A percentile compares a stretch with the other conserved stretches of the same genome.
Conservation (phyloP, 116 monocot genomes). For the Zostera marina region DNA sequence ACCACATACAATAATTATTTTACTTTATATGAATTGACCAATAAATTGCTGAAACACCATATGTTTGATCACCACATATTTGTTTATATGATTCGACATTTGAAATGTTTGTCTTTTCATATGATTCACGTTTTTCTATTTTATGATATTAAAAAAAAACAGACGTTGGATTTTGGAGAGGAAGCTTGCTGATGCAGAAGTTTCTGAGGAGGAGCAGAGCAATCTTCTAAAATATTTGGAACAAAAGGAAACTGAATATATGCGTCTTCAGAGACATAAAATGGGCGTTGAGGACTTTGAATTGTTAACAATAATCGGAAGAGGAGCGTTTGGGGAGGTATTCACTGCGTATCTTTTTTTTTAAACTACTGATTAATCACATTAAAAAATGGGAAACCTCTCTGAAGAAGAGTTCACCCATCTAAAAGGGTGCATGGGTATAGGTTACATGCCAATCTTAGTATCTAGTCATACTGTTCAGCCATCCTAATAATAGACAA, state of each 20-base stretch:
- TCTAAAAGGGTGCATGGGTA: too few relatives aligned
- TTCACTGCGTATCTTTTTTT: background rate
- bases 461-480: too few relatives aligned
- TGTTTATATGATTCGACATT: too few relatives aligned
- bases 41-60: too few relatives aligned
- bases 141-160: background rate
- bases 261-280: constrained; percentile 95
- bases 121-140: background rate
- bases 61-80: too few relatives aligned
- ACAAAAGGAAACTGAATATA: constrained; percentile 96
- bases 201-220: constrained; percentile 90
- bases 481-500: too few relatives aligned
- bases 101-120: background rate
- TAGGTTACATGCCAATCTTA: too few relatives aligned
- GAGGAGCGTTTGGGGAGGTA: constrained; percentile 98
- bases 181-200: constrained; percentile 96
- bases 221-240: constrained; percentile 85
- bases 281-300: constrained; percentile 99
- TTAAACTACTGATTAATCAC: too few relatives aligned
- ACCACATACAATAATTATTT: too few relatives aligned
- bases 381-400: too few relatives aligned
- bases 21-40: too few relatives aligned
- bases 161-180: constrained; percentile 93
- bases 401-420: too few relatives aligned
- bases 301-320: constrained; percentile 87